Base-by-base conservation (phyloP, 805 yeast genomes). In the Lipomyces yamanashiensis region DNA sequence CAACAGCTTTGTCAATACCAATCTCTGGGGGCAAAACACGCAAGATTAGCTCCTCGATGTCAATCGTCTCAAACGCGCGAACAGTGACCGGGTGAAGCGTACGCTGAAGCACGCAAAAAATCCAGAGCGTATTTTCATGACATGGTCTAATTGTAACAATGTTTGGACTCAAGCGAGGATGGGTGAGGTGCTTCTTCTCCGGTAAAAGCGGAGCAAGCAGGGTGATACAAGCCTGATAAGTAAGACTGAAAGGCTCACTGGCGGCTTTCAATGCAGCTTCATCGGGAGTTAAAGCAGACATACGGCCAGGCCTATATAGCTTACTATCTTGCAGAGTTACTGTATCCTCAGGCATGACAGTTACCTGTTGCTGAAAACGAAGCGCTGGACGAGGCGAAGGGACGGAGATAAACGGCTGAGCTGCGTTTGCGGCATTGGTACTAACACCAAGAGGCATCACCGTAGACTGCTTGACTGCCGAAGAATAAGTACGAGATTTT, bases 81-180 rank as follows among this genome's bases (percentile, higher is more conserved):
- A 65, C 68, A n/a, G 67, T 65, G 9, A 65, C 64, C 12, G 68
- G 68, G 54, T 65, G 68, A 28, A 65, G 45, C n/a, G 68, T 65
- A 23, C 60, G 63, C 50, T 65, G 68, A 19, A 65, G 53, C 17
- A 61, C 68, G 28, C 68, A 65, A 43, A 65, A 65, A 7, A 65
- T 59, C 68, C 68, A 65, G 40, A 65, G 62, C 23, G 68, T 65
- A 37, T 65, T 65, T 44, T 65, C 68, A 39, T 65, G 63, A 51
- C 68, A 65, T 10, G 68, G 68, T 21, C 68, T 36, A 33, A 65
- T 63, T 13, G 68, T 65, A 10, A 65, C 68, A 28, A 65, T 65
- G 19, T 65, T 65, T n/a, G 68, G 68, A 49, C 68, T 65, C 48
- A 63, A 39, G 5, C 68, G 61, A 21, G 68, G 68, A 52, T 65